These are phyloP conservation scores for Nicotiana benthamiana DNA, from an alignment of 257 asterid species.

Conservation along the genomic window DNA sequence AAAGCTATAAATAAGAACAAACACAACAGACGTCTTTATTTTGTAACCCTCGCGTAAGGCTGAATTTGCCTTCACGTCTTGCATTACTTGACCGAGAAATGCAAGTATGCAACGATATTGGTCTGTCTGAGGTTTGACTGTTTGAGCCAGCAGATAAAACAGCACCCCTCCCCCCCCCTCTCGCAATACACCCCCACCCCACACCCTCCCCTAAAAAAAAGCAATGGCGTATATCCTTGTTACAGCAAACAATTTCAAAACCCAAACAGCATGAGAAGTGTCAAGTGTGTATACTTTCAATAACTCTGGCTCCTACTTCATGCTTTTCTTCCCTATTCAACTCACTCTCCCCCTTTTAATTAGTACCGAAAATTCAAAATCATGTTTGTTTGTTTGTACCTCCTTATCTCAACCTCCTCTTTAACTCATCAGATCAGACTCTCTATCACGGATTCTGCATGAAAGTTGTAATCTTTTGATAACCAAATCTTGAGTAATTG, in stretches of 20 bases:
- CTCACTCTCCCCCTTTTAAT: not conserved
- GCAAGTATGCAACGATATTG: not conserved
- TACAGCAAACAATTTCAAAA: not conserved
- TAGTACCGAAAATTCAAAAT: not conserved
- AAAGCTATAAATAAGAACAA: not conserved
- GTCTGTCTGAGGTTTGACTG: not conserved
- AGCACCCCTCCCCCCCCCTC: not conserved
- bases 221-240: not conserved
- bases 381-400: not conserved
- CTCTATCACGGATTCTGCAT: not conserved
- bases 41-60: not conserved
- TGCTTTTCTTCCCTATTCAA: not conserved
- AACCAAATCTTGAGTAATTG: not conserved
- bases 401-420: not conserved
- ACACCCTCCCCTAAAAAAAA: not conserved
- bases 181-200: too few relatives aligned
- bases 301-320: not conserved
- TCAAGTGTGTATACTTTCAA: conserved; percentile 1
- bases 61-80: not conserved
- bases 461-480: not conserved
- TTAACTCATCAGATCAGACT: not conserved
- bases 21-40: not conserved
- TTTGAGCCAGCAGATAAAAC: not conserved
- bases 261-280: not conserved
- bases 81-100: not conserved